Conservation (phyloP, 2,329 filamentous ascomycete genomes). For the Aspergillus texensis region DNA sequence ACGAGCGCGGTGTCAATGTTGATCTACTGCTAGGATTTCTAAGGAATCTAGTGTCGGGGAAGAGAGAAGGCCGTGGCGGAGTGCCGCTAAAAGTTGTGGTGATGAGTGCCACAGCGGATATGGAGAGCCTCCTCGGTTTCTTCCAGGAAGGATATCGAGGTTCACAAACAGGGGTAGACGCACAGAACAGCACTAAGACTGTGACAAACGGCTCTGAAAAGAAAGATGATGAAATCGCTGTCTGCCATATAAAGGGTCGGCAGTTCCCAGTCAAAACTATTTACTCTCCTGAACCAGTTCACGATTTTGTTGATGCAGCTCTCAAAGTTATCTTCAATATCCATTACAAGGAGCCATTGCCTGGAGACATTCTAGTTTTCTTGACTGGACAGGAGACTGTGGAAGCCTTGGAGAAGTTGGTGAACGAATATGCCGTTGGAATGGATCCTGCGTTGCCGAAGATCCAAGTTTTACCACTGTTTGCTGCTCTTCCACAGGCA, state of each 20-base stretch:
- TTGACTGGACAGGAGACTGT: slow-evolving; percentile 92
- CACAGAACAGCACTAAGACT: neutral
- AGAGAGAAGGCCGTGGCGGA: slow-evolving; percentile 66
- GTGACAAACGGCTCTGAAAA: slow-evolving; percentile 11
- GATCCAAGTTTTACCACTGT: slow-evolving; percentile 74
- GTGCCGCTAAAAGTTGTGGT: slow-evolving; percentile 83
- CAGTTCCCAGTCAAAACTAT: slow-evolving; percentile 81
- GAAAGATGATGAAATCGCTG: slow-evolving; percentile 48
- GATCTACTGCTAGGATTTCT: slow-evolving; percentile 89
- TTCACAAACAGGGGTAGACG: neutral
- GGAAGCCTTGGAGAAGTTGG: slow-evolving; percentile 74
- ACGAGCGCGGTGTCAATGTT: slow-evolving; percentile 93
- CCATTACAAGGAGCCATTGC: slow-evolving; percentile 84
- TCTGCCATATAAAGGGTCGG: slow-evolving; percentile 77
- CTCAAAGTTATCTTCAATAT: slow-evolving; percentile 83
- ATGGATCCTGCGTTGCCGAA: slow-evolving; percentile 74
- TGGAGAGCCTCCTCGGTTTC: slow-evolving; percentile 75
- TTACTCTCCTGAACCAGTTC: slow-evolving; percentile 73
- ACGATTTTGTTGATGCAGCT: slow-evolving; percentile 80
- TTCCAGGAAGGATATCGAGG: slow-evolving; percentile 55
- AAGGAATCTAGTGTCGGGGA: slow-evolving; percentile 68
- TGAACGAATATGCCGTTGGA: slow-evolving; percentile 75
- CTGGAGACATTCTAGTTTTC: slow-evolving; percentile 91
- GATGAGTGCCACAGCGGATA: slow-evolving; percentile 96
- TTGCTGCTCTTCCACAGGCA: slow-evolving; percentile 83